Evolutionary conservation across 179 eudicot genomes (phyloP).

Genomic region (Dionaea muscipula): DNA sequence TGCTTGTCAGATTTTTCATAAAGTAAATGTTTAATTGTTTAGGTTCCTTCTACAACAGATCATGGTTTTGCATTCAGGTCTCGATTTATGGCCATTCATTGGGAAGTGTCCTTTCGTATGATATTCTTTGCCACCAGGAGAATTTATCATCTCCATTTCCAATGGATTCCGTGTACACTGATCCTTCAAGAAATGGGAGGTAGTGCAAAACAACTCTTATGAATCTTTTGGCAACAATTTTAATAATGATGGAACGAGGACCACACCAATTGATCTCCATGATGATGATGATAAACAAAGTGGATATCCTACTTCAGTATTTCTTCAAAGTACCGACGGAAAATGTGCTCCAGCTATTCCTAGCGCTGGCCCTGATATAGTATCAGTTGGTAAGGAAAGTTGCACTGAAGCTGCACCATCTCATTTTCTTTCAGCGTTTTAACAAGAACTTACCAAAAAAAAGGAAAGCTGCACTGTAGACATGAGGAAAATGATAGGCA

Average conservation of each 20-base stretch:
- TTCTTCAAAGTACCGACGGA: conserved; percentile 17
- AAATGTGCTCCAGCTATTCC: conserved; percentile 17
- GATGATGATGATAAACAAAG: conserved; percentile 17
- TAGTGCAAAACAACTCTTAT: conserved; percentile 14
- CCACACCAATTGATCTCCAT: conserved; percentile 15
- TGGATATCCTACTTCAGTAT: conserved; percentile 11
- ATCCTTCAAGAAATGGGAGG: conserved; percentile 22
- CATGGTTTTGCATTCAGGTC: conserved; percentile 35
- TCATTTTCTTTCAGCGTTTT: too few species aligned
- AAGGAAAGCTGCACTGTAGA: conserved; percentile 12
- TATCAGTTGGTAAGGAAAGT: conserved; percentile 22
- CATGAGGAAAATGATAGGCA: too few species aligned
- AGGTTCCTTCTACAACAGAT: background rate
- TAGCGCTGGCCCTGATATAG: conserved; percentile 17
- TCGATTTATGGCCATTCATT: conserved; percentile 92
- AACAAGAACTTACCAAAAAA: conserved; percentile 16
- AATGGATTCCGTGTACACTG: conserved; percentile 58
- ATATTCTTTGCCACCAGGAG: conserved; percentile 95
- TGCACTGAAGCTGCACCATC: conserved; percentile 15
- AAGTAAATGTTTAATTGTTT: background rate
- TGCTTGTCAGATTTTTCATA: background rate
- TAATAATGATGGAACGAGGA: conserved; percentile 16
- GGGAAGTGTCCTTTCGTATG: conserved; percentile 95
- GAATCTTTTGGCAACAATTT: conserved; percentile 18
- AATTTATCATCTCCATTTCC: conserved; percentile 70